Conservation (phyloP, 805 yeast species). For the Pichia ethanolica region DNA sequence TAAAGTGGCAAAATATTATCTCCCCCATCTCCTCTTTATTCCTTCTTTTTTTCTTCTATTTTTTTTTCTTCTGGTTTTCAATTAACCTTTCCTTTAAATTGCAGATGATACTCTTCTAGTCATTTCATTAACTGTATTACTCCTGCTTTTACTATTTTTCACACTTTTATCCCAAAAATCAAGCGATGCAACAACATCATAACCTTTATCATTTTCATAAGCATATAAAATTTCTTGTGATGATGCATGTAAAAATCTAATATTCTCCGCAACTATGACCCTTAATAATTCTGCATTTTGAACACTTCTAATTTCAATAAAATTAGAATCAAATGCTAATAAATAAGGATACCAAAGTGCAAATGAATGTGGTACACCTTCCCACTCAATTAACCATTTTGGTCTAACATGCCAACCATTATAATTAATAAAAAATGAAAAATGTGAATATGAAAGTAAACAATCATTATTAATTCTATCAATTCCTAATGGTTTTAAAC, state of each 20-base stretch:
- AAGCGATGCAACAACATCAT: conserved; percentile 84
- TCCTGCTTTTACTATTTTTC: conserved; percentile 17
- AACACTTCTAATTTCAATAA: conserved; percentile 88
- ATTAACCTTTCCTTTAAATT: background rate
- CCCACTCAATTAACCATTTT: conserved; percentile 95
- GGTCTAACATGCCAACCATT: conserved; percentile 96
- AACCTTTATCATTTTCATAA: conserved; percentile 83
- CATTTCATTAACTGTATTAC: conserved; percentile 2
- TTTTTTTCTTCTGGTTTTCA: too few species aligned
- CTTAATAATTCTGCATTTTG: conserved; percentile 80
- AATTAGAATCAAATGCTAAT: conserved; percentile 80
- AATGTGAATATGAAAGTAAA: conserved; percentile 81
- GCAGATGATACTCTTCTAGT: background rate
- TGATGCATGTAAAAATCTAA: conserved; percentile 78
- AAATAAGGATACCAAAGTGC: conserved; percentile 93
- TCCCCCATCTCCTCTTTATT: too few species aligned
- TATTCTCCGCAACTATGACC: conserved; percentile 89
- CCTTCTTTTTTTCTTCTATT: too few species aligned
- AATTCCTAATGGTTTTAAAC: conserved; percentile 75
- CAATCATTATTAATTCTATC: conserved; percentile 87
- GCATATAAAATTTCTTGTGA: conserved; percentile 92
- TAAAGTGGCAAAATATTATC: too few species aligned
- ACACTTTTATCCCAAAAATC: conserved; percentile 69
- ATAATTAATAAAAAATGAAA: conserved; percentile 87
- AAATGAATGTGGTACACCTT: conserved; percentile 87